Evolutionary conservation across 2,329 filamentous ascomycete species (phyloP).

Genomic region (Sporothrix curviconia): DNA sequence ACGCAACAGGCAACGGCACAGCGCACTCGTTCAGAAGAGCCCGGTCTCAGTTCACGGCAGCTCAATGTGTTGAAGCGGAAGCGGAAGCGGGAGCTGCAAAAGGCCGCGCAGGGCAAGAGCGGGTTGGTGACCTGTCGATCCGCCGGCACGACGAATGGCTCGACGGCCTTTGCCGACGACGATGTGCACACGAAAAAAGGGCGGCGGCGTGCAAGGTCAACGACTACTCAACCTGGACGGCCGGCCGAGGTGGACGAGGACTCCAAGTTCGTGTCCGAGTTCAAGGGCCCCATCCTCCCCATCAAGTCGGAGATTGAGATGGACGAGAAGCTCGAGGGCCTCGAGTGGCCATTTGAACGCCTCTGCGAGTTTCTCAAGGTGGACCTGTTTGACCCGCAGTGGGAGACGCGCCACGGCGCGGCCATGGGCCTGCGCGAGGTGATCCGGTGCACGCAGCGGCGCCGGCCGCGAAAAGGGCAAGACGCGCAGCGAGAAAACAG

Average conservation of each 20-base stretch:
- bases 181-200: constrained; percentile 48
- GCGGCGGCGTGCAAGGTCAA: too few species aligned
- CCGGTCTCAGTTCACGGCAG: constrained; percentile 78
- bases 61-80: constrained; percentile 93
- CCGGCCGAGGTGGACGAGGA: constrained; percentile 76
- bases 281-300: constrained; percentile 74
- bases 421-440: constrained; percentile 92
- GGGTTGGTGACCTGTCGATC: constrained; percentile 81
- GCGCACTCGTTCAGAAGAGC: constrained; percentile 44
- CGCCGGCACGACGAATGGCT: constrained; percentile 56
- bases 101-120: constrained; percentile 78
- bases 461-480: constrained; percentile 73
- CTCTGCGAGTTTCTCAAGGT: constrained; percentile 91
- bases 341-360: constrained; percentile 89
- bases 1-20: constrained; percentile 8
- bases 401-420: constrained; percentile 94
- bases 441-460: constrained; percentile 80
- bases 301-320: constrained; percentile 82
- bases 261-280: constrained; percentile 86
- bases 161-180: constrained; percentile 56
- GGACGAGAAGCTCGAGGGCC: constrained; percentile 68
- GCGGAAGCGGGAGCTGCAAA: constrained; percentile 81
- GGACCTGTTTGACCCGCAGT: constrained; percentile 86
- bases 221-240: constrained; percentile 85
- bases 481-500: constrained; percentile 69